A percentile compares a stretch with the other conserved stretches of the same genome.
These are phyloP conservation scores for Xylariaceae sp. DNA, from an alignment of 2,329 filamentous ascomycete species.

Conservation along the genomic window DNA sequence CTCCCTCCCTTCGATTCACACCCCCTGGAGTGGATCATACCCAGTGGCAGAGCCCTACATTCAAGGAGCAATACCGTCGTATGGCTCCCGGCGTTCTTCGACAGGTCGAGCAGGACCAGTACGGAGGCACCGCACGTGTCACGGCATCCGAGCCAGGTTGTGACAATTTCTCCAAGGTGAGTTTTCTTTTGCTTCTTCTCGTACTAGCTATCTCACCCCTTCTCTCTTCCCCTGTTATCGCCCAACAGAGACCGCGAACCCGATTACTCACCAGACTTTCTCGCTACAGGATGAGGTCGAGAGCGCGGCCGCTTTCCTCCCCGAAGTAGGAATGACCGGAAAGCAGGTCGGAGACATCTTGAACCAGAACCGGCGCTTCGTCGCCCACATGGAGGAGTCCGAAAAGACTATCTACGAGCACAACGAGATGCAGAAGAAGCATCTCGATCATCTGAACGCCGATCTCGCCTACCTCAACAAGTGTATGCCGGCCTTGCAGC, in stretches of 20 bases:
- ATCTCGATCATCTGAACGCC: slow-evolving; percentile 6
- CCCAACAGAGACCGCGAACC: background rate
- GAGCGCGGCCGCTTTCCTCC: slow-evolving; percentile 1
- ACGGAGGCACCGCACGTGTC: background rate
- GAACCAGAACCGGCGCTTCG: slow-evolving; percentile 6
- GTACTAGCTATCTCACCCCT: background rate
- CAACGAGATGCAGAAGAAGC: slow-evolving; percentile 5
- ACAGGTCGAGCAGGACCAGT: background rate
- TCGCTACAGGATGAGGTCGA: slow-evolving; percentile 19
- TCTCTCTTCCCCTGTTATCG: background rate
- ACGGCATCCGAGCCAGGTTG: background rate
- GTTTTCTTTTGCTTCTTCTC: background rate
- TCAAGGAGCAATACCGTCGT: background rate
- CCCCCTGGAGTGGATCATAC: background rate
- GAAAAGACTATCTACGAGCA: slow-evolving; percentile 2
- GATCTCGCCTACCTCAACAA: slow-evolving; percentile 3
- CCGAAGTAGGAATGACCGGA: background rate
- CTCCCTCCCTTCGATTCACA: background rate
- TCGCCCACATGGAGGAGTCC: slow-evolving; percentile 4
- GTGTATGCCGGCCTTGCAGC: slow-evolving; percentile 8
- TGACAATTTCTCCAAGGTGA: background rate
- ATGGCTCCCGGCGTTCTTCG: background rate
- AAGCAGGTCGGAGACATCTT: slow-evolving; percentile 8
- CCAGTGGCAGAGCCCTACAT: background rate
- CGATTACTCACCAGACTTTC: slow-evolving; percentile 2